Evolutionary conservation across 2,329 filamentous ascomycete genomes (phyloP), one percentile per base, ranked within the genome.

Genomic region (Nigrospora osmanthi): DNA sequence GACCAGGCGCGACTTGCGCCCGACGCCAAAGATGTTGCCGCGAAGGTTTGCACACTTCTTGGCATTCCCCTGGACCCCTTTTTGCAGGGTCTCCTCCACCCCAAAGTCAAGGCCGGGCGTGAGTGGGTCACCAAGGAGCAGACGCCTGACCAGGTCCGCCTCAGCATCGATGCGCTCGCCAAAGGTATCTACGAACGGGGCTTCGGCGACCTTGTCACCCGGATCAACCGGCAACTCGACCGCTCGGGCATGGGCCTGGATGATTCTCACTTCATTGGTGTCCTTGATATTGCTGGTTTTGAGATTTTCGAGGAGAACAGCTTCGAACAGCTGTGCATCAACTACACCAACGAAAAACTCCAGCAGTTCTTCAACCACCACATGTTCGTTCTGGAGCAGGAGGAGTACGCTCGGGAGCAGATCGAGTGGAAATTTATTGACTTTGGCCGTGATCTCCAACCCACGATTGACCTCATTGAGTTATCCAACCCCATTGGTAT

Each of bases 401-500:
- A 98, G 64, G 93, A 98, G 63, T 98, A 98, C 63, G 90, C 93
- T 10, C 76, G 91, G 40, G 93, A 98, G 62, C 88, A 96, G 64
- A 98, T 98, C 54, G 93, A 98, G 67, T 98, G 93, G 93, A 89
- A 97, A 60, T 98, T 98, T 62, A 98, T 98, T 60, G 93, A 98
- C 65, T 98, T 98, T 61, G 93, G 93, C 15, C 89, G 90, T 49
- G 93, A 98, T 59, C 73, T 98, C 23, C 94, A 98, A 62, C 93
- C 93, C 0, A 98, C 93, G 0, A 98, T 98, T 55, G 93, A 98
- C 58, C 75, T 98, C 38, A 98, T 98, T 51, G 93, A 98, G 65
- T 66, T 98, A 32, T 80, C 93, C 0, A 98, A 98, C 55, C 93
- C 93, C 0, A 98, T 98, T 46, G 94, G 93, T 71, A 95, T 98